Conservation (phyloP, 2,329 filamentous ascomycete species). For the Bipolaris victoriae region DNA sequence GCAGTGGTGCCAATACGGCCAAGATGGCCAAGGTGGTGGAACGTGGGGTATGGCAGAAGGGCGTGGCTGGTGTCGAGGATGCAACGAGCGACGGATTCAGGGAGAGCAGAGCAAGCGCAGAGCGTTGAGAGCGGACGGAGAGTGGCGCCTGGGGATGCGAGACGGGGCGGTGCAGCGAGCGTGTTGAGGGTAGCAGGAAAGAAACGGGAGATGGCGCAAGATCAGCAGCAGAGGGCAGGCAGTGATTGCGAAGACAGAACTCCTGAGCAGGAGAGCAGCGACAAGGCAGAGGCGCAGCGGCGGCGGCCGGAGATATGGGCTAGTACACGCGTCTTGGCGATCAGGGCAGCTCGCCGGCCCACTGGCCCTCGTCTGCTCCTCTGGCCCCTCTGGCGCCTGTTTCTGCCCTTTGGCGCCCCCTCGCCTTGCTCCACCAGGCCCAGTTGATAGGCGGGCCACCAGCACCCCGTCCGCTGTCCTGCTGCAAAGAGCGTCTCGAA, state of each 20-base stretch:
- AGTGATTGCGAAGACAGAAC: constrained; percentile 15
- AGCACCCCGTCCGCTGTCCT: constrained; percentile 9
- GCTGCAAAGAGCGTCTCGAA: constrained; percentile 21
- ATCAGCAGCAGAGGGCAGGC: constrained; percentile 16
- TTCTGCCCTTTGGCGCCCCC: constrained; percentile 1
- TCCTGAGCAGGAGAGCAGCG: constrained; percentile 14
- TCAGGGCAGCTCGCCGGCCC: constrained; percentile 9
- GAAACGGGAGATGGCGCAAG: constrained; percentile 9
- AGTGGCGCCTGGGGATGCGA: constrained; percentile 1
- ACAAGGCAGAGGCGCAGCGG: constrained; percentile 7
- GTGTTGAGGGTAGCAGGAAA: constrained; percentile 11
- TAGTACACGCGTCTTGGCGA: constrained; percentile 19
- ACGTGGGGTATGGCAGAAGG: constrained; percentile 15
- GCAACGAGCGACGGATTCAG: constrained; percentile 41
- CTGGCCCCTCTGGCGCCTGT: background rate
- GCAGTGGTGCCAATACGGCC: constrained; percentile 5
- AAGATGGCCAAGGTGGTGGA: background rate
- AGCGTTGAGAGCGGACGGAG: constrained; percentile 3
- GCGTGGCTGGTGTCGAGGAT: constrained; percentile 28
- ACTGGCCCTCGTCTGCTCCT: background rate
- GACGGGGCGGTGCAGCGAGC: constrained; percentile 19
- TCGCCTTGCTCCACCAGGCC: constrained; percentile 4
- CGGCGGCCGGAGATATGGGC: constrained; percentile 9
- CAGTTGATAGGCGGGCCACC: constrained; percentile 19
- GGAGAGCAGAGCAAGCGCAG: constrained; percentile 20